Evolutionary conservation across 352 stramenopile species (phyloP), one percentile per base, ranked within the genome.

Genomic region (Phytophthora hybrid): DNA sequence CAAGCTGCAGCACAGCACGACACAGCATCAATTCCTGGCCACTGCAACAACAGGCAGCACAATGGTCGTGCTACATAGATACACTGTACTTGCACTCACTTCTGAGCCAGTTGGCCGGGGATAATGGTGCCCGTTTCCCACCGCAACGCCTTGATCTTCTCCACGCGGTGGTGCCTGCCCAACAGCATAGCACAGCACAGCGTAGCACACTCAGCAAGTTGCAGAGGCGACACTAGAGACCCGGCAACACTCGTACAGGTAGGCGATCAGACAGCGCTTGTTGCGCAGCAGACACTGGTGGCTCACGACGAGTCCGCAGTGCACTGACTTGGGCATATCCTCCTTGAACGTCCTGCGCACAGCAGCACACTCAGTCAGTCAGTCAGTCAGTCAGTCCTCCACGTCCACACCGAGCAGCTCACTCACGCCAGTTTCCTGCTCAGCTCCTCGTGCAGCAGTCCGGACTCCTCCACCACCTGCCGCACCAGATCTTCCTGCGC

Each of bases 71-170:
- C 37, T 39, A 18, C n/a, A 66, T 44, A 18, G 16, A 44, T 44
- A 44, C n/a, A 29, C 23, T 11, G 4, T 10, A 7, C 54, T 37
- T 55, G 10, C 19, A 69, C 56, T 37, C 67, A 95, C 90, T 92
- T 94, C 55, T 82, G 77, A 4, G 85, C 89, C 21, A 97, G 78
- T 58, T 81, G 56, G 11, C 85, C 74, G 1, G 93, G 92, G 49
- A 98, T 90, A 62, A 97, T 90, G 32, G 91, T 94, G 57, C 93
- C 93, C 1, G 89, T 95, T 68, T 98, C 90, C 93, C 93, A 98
- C 18, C 93, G 87, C 60, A 98, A 73, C 55, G 92, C 87, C 73
- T 96, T 94, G 72, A 97, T 93, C 63, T 97, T 97, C 76, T 94
- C 79, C 39, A 89, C 71, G n/a, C 92, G 86, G 77, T 90, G 68